Base-by-base conservation (phyloP, 2,329 filamentous ascomycete species). In the Cucurbitaria berberidis region DNA sequence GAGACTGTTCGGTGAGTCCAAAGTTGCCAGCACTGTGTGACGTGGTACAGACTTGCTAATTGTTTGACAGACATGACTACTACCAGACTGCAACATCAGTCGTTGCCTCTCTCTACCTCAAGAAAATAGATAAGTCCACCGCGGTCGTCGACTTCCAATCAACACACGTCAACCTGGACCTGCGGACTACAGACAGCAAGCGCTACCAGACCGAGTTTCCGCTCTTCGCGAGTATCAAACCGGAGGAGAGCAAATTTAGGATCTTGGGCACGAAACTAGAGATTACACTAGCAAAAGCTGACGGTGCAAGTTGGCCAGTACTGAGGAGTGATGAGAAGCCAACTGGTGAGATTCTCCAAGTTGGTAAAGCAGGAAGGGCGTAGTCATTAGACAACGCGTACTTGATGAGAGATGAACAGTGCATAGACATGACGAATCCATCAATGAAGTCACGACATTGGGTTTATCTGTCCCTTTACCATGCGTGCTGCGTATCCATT, bases 61-160 rank as follows among this genome's bases (percentile, higher is more conserved):
- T 16, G 19, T 16, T 9, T 21, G 26, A 41, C 67, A 89, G 89
- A 55, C 86, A 89, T 71, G 95, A 99, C 76, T 99, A 93, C 78
- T 99, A 99, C 78, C 95, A 99, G 77, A 98, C 95, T 1, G 81
- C 89, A 2, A 84, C 85, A 11, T 87, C 86, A 13, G 90, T 98
- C 51, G 96, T 96, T 62, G 93, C 90, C 2, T 95, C 90, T 8
- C 89, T 97, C 64, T 99, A 96, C 78, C 83, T 98, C 48, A 99
- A 98, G 82, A 98, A 98, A 80, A 96, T 99, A 67, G 86, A 93
- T 78, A 96, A 93, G 77, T 84, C 88, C 21, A 84, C 80, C 22
- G 89, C 91, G 45, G 88, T 84, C 61, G 83, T 98, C 40, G 80
- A 83, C 21, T 93, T 98, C 73, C 69, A 83, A 2, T 80, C 77